Conservation (phyloP, 495 filamentous ascomycete species). For the Talaromyces nanjingensis region DNA sequence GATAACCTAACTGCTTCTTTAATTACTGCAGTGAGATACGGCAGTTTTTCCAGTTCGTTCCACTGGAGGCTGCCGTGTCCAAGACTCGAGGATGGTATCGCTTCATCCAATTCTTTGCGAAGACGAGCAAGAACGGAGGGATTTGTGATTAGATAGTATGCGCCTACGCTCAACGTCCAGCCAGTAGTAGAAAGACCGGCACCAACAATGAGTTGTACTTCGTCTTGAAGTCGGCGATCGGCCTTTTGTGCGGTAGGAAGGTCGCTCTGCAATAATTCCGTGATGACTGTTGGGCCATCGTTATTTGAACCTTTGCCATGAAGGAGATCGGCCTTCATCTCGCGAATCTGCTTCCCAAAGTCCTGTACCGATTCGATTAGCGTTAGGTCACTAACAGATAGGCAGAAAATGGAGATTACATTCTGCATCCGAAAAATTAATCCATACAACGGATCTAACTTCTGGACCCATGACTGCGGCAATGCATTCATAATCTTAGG, state of each 20-base stretch:
- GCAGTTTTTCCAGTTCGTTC: conserved; percentile 22
- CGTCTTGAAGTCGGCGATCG: conserved; percentile 24
- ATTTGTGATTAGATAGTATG: conserved; percentile 19
- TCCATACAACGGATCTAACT: conserved; percentile 4
- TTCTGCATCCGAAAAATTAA: conserved; percentile 9
- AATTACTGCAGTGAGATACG: conserved; percentile 34
- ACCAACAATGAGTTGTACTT: conserved; percentile 26
- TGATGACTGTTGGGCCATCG: conserved; percentile 27
- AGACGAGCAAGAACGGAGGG: conserved; percentile 17
- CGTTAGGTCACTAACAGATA: neutral
- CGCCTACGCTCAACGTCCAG: conserved; percentile 12
- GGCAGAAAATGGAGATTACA: neutral
- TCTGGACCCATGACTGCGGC: conserved; percentile 3
- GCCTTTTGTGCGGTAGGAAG: conserved; percentile 18
- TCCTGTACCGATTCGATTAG: conserved; percentile 3
- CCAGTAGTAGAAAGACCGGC: conserved; percentile 34
- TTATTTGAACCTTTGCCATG: neutral
- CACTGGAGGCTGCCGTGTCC: conserved; percentile 8
- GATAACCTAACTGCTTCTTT: conserved; percentile 22
- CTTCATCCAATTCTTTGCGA: conserved; percentile 17
- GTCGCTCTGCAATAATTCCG: conserved; percentile 23
- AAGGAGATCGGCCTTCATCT: neutral
- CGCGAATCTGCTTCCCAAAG: conserved; percentile 2
- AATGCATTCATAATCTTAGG: conserved; percentile 5
- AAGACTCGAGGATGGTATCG: conserved; percentile 14